phyloP scores from a whole-genome alignment of 2,329 filamentous ascomycete species.

The Aspergillus aculeatinus region DNA sequence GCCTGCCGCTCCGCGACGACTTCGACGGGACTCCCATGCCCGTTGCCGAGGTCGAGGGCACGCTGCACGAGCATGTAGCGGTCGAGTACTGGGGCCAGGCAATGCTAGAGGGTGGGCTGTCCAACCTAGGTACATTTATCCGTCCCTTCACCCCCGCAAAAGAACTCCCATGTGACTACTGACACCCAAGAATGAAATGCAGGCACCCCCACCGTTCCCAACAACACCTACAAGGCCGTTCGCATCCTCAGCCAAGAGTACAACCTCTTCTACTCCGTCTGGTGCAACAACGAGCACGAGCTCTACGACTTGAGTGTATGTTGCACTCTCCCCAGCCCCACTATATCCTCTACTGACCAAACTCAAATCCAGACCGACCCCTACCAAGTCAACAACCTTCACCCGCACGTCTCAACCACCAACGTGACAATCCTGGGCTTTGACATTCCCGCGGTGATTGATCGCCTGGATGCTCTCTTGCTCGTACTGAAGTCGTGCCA shows the following conservation, averaged over 20 bases:
- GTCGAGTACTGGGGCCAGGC: slow-evolving; percentile 56
- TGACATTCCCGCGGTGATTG: not conserved
- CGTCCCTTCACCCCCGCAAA: too few relatives aligned
- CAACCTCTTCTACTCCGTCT: slow-evolving; percentile 37
- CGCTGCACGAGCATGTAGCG: slow-evolving; percentile 53
- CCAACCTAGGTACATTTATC: not conserved
- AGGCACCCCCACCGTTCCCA: not conserved
- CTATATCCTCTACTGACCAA: not conserved
- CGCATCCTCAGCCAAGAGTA: slow-evolving; percentile 29
- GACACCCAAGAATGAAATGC: not conserved
- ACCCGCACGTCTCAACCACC: not conserved
- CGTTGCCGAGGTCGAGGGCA: slow-evolving; percentile 24
- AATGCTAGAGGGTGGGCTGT: slow-evolving; percentile 12
- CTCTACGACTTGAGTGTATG: slow-evolving; percentile 29
- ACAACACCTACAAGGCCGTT: slow-evolving; percentile 20
- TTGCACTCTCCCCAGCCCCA: not conserved
- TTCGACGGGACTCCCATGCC: slow-evolving; percentile 60
- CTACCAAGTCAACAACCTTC: slow-evolving; percentile 3
- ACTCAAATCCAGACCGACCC: slow-evolving; percentile 1
- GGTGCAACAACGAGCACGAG: slow-evolving; percentile 37
- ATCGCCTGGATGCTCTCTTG: slow-evolving; percentile 1
- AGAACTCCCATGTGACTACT: too few relatives aligned
- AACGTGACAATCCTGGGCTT: not conserved
- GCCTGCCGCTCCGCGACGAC: slow-evolving; percentile 44
- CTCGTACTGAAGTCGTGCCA: slow-evolving; percentile 27